Conservation (phyloP, 441 rosid species). For the Lepidium campestre region DNA sequence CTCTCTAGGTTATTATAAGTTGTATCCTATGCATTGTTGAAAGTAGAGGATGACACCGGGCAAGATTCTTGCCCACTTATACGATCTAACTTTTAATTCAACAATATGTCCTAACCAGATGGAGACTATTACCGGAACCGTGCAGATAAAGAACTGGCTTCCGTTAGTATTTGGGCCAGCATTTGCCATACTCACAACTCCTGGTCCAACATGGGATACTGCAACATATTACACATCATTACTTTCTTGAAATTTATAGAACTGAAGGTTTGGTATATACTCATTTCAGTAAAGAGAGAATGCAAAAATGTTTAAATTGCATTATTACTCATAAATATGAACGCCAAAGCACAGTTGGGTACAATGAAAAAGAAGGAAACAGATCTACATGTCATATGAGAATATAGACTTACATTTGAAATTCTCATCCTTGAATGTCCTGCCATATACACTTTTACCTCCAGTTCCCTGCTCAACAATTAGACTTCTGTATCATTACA, state of each 20-base stretch:
- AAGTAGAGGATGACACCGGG: not conserved
- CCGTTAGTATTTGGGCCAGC: conserved; percentile 99
- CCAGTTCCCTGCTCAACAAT: conserved; percentile 86
- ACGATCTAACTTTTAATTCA: not conserved
- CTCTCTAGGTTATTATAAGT: not conserved
- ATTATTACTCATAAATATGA: not conserved
- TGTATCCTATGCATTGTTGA: not conserved
- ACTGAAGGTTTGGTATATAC: not conserved
- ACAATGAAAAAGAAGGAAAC: not conserved
- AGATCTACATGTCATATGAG: not conserved
- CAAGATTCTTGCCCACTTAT: not conserved
- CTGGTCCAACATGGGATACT: conserved; percentile 91
- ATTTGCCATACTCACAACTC: conserved; percentile 96
- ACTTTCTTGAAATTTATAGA: not conserved
- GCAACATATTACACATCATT: conserved; percentile 29
- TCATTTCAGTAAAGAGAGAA: not conserved
- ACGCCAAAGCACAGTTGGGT: not conserved
- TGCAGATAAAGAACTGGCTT: conserved; percentile 95
- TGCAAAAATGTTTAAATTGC: not conserved
- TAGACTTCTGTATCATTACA: conserved; percentile 14
- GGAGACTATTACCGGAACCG: conserved; percentile 60
- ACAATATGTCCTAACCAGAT: not conserved
- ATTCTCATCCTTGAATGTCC: conserved; percentile 92
- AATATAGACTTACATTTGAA: conserved; percentile 73
- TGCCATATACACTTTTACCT: conserved; percentile 97